Evolutionary conservation across 2,329 filamentous ascomycete genomes (phyloP).

Genomic region (Pestalotiopsis sp.): DNA sequence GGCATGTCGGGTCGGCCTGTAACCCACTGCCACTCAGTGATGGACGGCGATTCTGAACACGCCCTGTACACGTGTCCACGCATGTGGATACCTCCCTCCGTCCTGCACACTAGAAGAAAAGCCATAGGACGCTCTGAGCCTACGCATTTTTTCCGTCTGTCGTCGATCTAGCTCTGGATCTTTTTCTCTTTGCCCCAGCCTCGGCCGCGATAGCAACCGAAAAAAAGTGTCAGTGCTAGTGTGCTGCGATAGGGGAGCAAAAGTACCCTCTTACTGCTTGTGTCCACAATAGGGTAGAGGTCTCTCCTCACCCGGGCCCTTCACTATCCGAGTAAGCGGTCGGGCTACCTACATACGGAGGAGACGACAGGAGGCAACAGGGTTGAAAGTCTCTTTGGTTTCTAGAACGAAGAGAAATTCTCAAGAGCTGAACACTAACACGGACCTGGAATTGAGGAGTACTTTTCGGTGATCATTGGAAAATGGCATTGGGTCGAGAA

Average conservation of each 20-base stretch:
- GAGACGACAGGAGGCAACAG: neutral
- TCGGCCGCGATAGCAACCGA: neutral
- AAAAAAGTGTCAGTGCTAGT: neutral
- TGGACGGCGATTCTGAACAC: neutral
- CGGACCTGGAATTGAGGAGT: neutral
- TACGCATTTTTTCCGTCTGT: neutral
- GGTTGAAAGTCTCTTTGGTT: neutral
- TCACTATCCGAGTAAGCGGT: neutral
- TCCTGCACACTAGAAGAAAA: neutral
- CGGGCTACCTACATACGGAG: neutral
- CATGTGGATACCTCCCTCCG: neutral
- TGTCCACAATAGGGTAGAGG: neutral
- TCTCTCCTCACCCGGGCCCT: neutral
- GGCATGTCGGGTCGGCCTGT: too few species aligned
- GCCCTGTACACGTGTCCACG: neutral
- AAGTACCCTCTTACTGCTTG: neutral
- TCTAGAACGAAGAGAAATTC: neutral
- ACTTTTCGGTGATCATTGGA: neutral
- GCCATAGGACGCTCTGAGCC: neutral
- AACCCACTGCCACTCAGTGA: too few species aligned
- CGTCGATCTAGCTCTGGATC: neutral
- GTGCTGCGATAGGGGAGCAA: neutral
- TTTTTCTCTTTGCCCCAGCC: neutral
- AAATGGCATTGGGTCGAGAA: neutral
- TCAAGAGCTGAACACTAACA: neutral